Conservation (phyloP, 1,139 yeast species). For the Taphrina sp. region DNA sequence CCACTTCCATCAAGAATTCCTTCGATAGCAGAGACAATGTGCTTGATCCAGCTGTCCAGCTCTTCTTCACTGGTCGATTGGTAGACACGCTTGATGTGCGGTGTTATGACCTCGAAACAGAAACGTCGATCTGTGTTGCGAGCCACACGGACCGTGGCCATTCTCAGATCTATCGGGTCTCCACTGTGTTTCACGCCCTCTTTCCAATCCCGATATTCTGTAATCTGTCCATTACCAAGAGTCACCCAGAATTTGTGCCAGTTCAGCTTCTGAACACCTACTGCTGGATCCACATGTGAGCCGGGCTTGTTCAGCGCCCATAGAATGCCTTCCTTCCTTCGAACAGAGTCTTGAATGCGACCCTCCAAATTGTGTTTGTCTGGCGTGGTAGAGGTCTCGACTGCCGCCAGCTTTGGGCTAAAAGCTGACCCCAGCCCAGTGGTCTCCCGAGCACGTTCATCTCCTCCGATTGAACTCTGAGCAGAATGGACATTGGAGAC, state of each 20-base stretch:
- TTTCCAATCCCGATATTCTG: slow-evolving; percentile 81
- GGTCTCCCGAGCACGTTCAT: slow-evolving; percentile 7
- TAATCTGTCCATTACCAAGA: slow-evolving; percentile 61
- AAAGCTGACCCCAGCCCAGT: slow-evolving; percentile 1
- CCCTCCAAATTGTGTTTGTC: slow-evolving; percentile 19
- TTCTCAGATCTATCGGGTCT: slow-evolving; percentile 67
- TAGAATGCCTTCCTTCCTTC: slow-evolving; percentile 56
- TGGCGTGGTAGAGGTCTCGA: background rate
- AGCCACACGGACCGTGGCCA: slow-evolving; percentile 62
- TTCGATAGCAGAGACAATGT: slow-evolving; percentile 48
- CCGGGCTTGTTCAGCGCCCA: slow-evolving; percentile 55
- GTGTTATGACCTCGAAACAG: slow-evolving; percentile 77
- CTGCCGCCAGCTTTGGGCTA: slow-evolving; percentile 10
- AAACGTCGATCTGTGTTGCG: slow-evolving; percentile 50
- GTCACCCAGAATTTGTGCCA: slow-evolving; percentile 95
- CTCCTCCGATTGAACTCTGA: background rate
- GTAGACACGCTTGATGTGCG: slow-evolving; percentile 67
- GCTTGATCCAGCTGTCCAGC: slow-evolving; percentile 65
- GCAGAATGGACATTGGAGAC: background rate
- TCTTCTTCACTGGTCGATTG: slow-evolving; percentile 76
- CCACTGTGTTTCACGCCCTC: slow-evolving; percentile 49
- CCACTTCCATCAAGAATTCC: slow-evolving; percentile 41
- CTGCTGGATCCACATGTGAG: slow-evolving; percentile 47
- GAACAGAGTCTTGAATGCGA: slow-evolving; percentile 3
- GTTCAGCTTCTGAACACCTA: slow-evolving; percentile 57